Evolutionary conservation across 352 stramenopile genomes (phyloP), one percentile per base, ranked within the genome.

Genomic region (Phytopythium litorale): DNA sequence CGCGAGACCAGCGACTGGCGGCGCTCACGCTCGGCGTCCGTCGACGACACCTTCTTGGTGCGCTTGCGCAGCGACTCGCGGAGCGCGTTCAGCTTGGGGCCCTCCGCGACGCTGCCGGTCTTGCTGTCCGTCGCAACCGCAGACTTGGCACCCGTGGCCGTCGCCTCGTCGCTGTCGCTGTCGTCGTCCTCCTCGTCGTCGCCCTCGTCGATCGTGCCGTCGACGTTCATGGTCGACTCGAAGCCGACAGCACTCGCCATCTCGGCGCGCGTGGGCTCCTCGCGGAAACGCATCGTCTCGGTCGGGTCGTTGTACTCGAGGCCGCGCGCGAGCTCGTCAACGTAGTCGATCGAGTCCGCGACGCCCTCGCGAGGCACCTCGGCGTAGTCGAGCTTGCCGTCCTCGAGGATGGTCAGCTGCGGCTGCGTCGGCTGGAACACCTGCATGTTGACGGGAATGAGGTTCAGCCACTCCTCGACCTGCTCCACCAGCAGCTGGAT

Each of bases 401-500:
- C 75, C 38, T 78, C 72, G 16, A 82, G 64, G 63, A 92, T 73
- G n/a, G 56, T 40, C 46, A 90, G 67, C 23, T 86, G 72, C 12
- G 84, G 84, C 52, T 80, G 65, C 18, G 65, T 77, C 1, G 79
- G 73, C 45, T 78, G 73, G 52, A 92, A 83, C 42, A 76, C 71
- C 50, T 77, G 74, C 50, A 90, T 68, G 55, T 79, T 81, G 15
- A 92, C 81, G 9, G 84, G 84, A 21, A 86, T 72, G 0, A 65
- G 72, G 11, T 78, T 51, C 28, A 89, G 51, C 69, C 79, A 85
- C 46, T 73, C 67, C 60, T 87, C 52, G 19, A 91, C 63, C 65
- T 89, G 70, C 38, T 87, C 79, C n/a, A 72, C 80, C 12, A 92
- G 66, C 11, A 88, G 55, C 54, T 84, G 64, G 37, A 91, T 75